Evolutionary conservation across 352 stramenopile genomes (phyloP).

Genomic region (Pythium periplocum): DNA sequence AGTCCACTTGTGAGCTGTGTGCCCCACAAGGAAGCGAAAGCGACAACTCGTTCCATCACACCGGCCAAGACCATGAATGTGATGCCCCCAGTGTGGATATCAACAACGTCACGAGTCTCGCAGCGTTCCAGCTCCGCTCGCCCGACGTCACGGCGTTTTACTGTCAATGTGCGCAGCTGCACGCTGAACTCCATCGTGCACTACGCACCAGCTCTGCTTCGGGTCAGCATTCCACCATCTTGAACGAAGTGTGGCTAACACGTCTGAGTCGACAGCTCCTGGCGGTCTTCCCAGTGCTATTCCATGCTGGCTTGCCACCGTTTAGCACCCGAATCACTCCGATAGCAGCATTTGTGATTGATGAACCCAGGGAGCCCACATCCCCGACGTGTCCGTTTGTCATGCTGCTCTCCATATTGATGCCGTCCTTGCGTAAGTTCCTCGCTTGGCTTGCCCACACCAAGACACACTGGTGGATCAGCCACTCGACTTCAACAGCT

Average conservation of each 20-base stretch:
- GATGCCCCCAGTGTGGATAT: conserved; percentile 5
- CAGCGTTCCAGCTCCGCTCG: conserved; percentile 14
- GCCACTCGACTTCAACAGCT: too few relatives aligned
- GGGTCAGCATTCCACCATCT: not conserved
- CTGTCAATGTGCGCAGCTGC: conserved; percentile 30
- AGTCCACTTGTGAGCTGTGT: conserved; percentile 18
- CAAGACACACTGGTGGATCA: conserved; percentile 29
- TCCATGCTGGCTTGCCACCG: not conserved
- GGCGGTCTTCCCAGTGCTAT: not conserved
- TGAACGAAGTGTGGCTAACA: not conserved
- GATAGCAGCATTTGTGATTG: conserved; percentile 3
- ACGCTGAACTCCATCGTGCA: conserved; percentile 38
- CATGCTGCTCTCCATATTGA: conserved; percentile 55
- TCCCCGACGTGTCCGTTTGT: conserved; percentile 34
- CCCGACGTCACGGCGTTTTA: conserved; percentile 28
- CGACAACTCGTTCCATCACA: too few relatives aligned
- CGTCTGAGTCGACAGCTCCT: conserved; percentile 15
- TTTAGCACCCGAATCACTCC: conserved; percentile 11
- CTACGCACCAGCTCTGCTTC: not conserved
- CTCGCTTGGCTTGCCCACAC: conserved; percentile 39
- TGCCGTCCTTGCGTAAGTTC: conserved; percentile 53
- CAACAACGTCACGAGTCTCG: conserved; percentile 13
- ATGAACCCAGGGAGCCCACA: not conserved
- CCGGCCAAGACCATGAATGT: too few relatives aligned
- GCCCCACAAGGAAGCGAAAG: not conserved